Conservation (phyloP, 352 stramenopile species). For the Aphanomyces euteiches region DNA sequence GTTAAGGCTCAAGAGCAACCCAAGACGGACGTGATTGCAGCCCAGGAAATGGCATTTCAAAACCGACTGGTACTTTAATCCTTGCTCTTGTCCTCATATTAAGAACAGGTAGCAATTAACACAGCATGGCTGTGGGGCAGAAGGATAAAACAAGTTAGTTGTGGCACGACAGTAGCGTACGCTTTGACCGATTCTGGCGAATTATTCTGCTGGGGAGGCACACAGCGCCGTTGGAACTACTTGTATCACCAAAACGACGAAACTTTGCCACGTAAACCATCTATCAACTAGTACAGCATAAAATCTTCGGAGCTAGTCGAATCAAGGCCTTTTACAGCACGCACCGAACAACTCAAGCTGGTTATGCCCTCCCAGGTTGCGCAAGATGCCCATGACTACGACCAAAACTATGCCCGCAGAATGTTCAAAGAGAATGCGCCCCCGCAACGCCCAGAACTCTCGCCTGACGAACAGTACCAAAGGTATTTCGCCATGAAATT, state of each 20-base stretch:
- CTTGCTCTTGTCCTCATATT: no score
- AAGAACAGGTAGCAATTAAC: conserved; percentile 47
- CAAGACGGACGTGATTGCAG: conserved; percentile 13
- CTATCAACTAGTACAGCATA: not conserved
- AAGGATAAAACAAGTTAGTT: conserved; percentile 50
- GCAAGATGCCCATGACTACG: not conserved
- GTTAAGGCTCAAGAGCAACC: conserved; percentile 31
- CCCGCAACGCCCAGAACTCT: not conserved
- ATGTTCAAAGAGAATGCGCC: conserved; percentile 20
- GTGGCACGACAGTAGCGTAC: conserved; percentile 49
- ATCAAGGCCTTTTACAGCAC: conserved; percentile 20
- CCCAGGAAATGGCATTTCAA: conserved; percentile 40
- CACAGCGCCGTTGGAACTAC: conserved; percentile 60
- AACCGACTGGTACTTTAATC: conserved; percentile 36
- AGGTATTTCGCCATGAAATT: not conserved
- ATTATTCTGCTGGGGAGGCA: conserved; percentile 75
- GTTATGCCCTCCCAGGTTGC: not conserved
- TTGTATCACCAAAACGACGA: conserved; percentile 43
- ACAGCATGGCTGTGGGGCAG: conserved; percentile 75
- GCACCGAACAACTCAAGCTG: conserved; percentile 28
- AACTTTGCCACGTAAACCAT: not conserved
- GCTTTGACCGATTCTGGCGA: conserved; percentile 66
- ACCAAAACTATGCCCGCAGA: conserved; percentile 22
- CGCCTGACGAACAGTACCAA: not conserved
- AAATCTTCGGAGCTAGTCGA: not conserved